phyloP scores from a whole-genome alignment of 495 filamentous ascomycete species.

The Penicillium malachiteum region DNA sequence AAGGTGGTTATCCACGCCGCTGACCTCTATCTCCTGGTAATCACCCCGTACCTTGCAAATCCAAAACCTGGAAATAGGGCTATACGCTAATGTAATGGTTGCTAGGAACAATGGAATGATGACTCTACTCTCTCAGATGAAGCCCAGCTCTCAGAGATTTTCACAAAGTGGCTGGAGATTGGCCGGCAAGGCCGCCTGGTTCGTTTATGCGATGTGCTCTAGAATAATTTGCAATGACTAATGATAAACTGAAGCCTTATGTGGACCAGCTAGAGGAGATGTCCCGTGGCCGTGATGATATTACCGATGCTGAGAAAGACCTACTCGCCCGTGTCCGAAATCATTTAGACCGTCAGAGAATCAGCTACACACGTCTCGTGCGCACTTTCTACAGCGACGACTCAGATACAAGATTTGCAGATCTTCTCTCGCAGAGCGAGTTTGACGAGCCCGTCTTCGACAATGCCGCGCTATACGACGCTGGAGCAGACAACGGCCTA shows the following conservation, averaged over 20 bases:
- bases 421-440: not conserved
- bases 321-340: not conserved
- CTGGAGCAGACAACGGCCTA: not conserved
- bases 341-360: not conserved
- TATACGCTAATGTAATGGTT: not conserved
- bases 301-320: not conserved
- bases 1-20: not conserved
- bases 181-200: not conserved
- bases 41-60: not conserved
- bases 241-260: not conserved
- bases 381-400: not conserved
- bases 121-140: not conserved
- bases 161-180: not conserved
- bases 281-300: not conserved
- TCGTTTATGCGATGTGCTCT: not conserved
- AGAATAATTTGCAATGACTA: not conserved
- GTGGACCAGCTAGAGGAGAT: not conserved
- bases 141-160: not conserved
- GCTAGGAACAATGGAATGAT: not conserved
- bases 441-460: not conserved
- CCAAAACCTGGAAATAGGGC: not conserved
- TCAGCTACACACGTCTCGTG: not conserved
- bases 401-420: not conserved
- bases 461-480: not conserved
- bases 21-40: not conserved